A percentile compares a stretch with the other conserved stretches of the same genome.
Conservation (phyloP, 83 land plant species). For the Thuja plicata region DNA sequence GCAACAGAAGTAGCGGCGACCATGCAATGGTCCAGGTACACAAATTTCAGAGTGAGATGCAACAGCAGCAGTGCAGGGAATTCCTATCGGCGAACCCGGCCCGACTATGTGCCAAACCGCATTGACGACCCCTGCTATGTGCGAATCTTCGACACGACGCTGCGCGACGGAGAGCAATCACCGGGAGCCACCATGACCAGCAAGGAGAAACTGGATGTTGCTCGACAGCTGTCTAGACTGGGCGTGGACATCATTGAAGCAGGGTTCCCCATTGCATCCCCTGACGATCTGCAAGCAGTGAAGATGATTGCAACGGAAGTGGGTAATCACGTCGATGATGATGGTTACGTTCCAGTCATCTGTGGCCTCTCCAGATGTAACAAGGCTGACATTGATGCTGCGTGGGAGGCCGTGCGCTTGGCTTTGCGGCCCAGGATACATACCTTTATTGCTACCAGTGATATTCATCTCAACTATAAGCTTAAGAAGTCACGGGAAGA, state of each 20-base stretch:
- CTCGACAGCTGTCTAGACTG: constrained; percentile 75
- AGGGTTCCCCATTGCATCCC: constrained; percentile 91
- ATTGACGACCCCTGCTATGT: constrained; percentile 88
- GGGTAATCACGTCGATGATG: constrained; percentile 67
- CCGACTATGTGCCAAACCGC: constrained; percentile 58
- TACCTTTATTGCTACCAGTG: constrained; percentile 93
- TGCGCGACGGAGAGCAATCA: constrained; percentile 97
- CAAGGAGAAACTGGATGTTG: constrained; percentile 88
- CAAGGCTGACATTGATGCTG: constrained; percentile 80
- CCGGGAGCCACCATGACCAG: constrained; percentile 93
- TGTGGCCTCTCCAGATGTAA: constrained; percentile 96
- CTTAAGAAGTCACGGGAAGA: constrained; percentile 74
- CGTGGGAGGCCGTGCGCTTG: constrained; percentile 88
- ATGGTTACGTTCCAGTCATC: constrained; percentile 91
- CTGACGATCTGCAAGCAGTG: constrained; percentile 83
- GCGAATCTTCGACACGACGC: constrained; percentile 94
- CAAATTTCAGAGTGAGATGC: not conserved
- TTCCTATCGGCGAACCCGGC: not conserved
- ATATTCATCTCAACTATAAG: constrained; percentile 87
- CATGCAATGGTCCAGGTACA: not conserved
- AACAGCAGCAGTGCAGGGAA: not conserved
- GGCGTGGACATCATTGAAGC: constrained; percentile 98
- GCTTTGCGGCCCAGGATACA: constrained; percentile 83
- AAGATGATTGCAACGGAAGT: constrained; percentile 80
- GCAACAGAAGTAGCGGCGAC: not conserved